Conservation (phyloP, 2,329 filamentous ascomycete genomes). For the Xylariaceae sp. region DNA sequence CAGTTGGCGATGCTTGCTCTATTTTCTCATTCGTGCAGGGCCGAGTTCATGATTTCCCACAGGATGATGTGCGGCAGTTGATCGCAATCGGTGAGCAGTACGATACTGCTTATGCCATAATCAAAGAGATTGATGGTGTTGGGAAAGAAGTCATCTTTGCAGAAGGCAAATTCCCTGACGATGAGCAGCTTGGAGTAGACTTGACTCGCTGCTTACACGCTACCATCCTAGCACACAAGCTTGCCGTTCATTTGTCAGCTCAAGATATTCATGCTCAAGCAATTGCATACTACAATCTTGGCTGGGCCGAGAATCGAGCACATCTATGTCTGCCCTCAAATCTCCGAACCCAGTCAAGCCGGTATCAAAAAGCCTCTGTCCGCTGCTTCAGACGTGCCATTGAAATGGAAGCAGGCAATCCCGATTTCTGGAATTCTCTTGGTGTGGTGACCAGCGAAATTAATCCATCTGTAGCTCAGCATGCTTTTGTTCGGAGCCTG, state of each 20-base stretch:
- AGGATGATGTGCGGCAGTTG: slow-evolving; percentile 51
- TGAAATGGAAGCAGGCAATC: slow-evolving; percentile 87
- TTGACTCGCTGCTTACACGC: slow-evolving; percentile 61
- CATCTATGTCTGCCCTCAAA: slow-evolving; percentile 59
- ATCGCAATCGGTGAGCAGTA: slow-evolving; percentile 48
- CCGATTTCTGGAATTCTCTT: slow-evolving; percentile 95
- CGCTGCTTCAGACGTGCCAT: slow-evolving; percentile 93
- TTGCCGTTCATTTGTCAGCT: slow-evolving; percentile 69
- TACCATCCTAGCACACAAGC: slow-evolving; percentile 81
- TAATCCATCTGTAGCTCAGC: slow-evolving; percentile 84
- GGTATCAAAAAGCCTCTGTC: slow-evolving; percentile 76
- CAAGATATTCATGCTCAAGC: slow-evolving; percentile 82
- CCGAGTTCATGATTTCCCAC: slow-evolving; percentile 59
- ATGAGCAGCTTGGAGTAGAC: slow-evolving; percentile 44
- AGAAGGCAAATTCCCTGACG: slow-evolving; percentile 39
- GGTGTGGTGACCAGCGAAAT: slow-evolving; percentile 85
- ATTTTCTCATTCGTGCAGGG: slow-evolving; percentile 77
- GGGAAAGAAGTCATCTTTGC: slow-evolving; percentile 41
- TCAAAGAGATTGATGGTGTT: slow-evolving; percentile 67
- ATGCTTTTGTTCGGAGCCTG: slow-evolving; percentile 88
- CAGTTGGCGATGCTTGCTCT: slow-evolving; percentile 81
- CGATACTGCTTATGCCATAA: slow-evolving; percentile 50
- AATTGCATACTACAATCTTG: slow-evolving; percentile 95
- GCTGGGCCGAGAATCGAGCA: slow-evolving; percentile 86
- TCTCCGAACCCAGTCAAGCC: slow-evolving; percentile 54